phyloP scores from a whole-genome alignment of 306 rosid genomes.

The Geum urbanum region DNA sequence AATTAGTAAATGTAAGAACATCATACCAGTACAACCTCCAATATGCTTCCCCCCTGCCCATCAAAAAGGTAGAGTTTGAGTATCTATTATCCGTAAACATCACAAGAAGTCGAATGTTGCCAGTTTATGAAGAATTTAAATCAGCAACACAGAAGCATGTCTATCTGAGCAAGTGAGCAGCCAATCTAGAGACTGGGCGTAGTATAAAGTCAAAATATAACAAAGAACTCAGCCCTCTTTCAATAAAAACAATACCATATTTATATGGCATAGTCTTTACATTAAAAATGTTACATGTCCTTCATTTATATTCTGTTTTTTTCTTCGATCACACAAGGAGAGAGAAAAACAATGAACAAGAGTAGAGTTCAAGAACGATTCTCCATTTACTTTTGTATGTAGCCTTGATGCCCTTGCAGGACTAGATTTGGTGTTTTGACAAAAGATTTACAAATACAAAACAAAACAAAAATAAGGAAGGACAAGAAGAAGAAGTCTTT shows the following conservation, averaged over 20 bases:
- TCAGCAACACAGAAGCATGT: not conserved
- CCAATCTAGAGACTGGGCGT: no score
- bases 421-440: not conserved
- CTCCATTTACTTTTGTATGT: not conserved
- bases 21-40: slow-evolving; percentile 90
- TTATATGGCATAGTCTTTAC: not conserved
- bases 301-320: not conserved
- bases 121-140: not conserved
- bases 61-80: slow-evolving; percentile 25
- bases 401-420: slow-evolving; percentile 1
- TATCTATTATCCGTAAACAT: slow-evolving; percentile 18
- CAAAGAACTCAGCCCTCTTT: no score
- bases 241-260: not conserved
- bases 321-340: not conserved
- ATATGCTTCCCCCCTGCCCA: slow-evolving; percentile 85
- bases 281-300: not conserved
- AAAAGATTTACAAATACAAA: not conserved
- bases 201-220: no score
- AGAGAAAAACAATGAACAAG: not conserved
- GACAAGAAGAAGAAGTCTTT: not conserved
- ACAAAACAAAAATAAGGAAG: not conserved
- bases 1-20: not conserved
- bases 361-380: slow-evolving; percentile 3
- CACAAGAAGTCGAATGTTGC: not conserved
- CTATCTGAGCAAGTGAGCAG: no score